Evolutionary conservation across 2,329 filamentous ascomycete genomes (phyloP).

Genomic region (Pseudogymnoascus verrucosus): DNA sequence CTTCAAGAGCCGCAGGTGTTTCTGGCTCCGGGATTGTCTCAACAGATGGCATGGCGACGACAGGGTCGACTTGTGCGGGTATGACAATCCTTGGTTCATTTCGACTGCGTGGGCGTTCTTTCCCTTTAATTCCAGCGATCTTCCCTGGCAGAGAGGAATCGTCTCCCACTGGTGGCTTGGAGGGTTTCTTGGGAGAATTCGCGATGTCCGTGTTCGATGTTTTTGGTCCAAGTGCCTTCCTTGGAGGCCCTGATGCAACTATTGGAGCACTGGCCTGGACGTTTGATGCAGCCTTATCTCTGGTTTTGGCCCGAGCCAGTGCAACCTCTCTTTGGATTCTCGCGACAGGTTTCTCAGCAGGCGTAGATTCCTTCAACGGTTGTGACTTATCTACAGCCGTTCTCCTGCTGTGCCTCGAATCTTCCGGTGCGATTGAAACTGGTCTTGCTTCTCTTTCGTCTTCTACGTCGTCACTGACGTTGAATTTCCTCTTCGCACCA

Average conservation of each 20-base stretch:
- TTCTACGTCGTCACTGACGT: constrained; percentile 46
- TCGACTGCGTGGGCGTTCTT: constrained; percentile 16
- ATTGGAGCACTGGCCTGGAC: neutral
- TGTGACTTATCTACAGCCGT: constrained; percentile 21
- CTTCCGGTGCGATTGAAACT: constrained; percentile 20
- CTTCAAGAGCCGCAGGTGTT: constrained; percentile 32
- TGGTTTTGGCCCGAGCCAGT: constrained; percentile 17
- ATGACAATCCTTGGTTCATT: constrained; percentile 15
- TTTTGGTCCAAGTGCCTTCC: constrained; percentile 37
- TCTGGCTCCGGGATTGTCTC: constrained; percentile 28
- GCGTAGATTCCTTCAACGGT: constrained; percentile 2
- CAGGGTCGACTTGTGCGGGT: constrained; percentile 11
- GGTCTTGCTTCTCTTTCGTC: constrained; percentile 28
- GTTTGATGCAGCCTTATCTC: constrained; percentile 17
- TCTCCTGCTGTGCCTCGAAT: constrained; percentile 23
- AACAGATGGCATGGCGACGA: constrained; percentile 18
- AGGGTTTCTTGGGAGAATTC: constrained; percentile 47
- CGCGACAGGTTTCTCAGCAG: constrained; percentile 15
- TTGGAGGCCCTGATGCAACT: constrained; percentile 12
- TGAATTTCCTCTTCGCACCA: constrained; percentile 51
- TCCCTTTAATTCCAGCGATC: neutral
- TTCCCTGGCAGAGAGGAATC: constrained; percentile 21
- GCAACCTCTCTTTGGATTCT: constrained; percentile 21
- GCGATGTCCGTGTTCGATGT: constrained; percentile 51
- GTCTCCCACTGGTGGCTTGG: constrained; percentile 29